Base-by-base conservation (phyloP, 768 basidiomycete genomes). In the Leccinum broughii region DNA sequence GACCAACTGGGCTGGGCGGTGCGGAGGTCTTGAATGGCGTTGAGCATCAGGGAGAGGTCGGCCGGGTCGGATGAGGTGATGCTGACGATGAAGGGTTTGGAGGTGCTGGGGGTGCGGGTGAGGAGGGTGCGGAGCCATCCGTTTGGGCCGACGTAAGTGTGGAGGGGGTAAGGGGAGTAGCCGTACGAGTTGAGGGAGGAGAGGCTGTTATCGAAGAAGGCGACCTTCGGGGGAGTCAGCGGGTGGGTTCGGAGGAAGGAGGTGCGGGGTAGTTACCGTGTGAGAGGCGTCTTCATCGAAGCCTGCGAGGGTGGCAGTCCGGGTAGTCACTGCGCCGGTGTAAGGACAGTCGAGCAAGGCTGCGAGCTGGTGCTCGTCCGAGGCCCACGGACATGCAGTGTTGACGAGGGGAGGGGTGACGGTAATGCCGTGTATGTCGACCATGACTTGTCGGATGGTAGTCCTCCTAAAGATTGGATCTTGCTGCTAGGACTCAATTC, bases 131-230 rank as follows among this genome's bases (percentile, higher is more conserved):
- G 70, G 51, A 92, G 76, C 87, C 88, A 91, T 54, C 69, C 72
- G 35, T 24, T 39, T 7, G 67, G 62, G 7, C 69, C 69, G 49
- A 92, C 70, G 75, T 93, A 95, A 24, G 69, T 64, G n/a, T 77
- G 67, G 48, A 95, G 80, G 6, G 89, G 84, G 66, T 39, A 2
- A 41, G 92, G 93, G 8, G 91, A 93, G 75, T 94, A 95, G 24
- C 93, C 93, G 72, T 91, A 95, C 0, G 88, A 89, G 71, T 95
- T 95, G 61, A 92, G 68, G 15, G 92, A 86, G n/a, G 89, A 80
- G 39, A 80, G 64, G 9, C 77, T 67, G 14, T 76, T 75, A 41
- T 72, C 75, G 51, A 83, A 62, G 64, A 92, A 89, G 15, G 81
- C 83, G 51, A 89, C 87, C 89, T 91, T 53, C 22, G 48, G 57